phyloP scores from a whole-genome alignment of 2,329 filamentous ascomycete species.

The Xylaria sp. region DNA sequence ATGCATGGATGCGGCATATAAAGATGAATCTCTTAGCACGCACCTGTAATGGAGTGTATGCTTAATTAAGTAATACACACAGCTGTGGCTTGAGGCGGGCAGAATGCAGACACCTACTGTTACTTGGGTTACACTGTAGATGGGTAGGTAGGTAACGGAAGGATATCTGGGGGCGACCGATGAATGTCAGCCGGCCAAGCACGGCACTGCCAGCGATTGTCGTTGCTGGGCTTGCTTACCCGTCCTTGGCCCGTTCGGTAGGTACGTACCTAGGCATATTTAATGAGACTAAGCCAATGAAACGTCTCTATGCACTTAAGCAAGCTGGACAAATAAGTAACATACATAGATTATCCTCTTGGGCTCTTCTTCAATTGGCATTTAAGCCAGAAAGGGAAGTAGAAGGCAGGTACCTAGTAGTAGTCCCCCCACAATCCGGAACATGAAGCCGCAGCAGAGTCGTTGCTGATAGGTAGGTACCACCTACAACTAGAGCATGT shows the following conservation, averaged over 20 bases:
- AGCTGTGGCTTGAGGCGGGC: too few relatives aligned
- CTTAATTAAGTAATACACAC: too few relatives aligned
- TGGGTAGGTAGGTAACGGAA: too few relatives aligned
- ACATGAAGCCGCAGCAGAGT: background rate
- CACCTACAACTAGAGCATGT: too few relatives aligned
- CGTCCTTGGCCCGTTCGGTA: slow-evolving; percentile 14
- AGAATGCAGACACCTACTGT: too few relatives aligned
- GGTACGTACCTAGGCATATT: too few relatives aligned
- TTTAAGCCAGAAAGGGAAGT: background rate
- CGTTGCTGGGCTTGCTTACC: slow-evolving; percentile 2
- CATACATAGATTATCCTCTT: too few relatives aligned
- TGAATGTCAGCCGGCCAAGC: background rate
- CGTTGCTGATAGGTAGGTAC: too few relatives aligned
- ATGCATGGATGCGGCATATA: slow-evolving; percentile 13
- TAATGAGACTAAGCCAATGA: too few relatives aligned
- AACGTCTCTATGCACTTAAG: background rate
- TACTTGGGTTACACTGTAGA: too few relatives aligned
- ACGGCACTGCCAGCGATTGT: background rate
- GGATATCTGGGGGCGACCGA: background rate
- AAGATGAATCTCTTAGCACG: background rate
- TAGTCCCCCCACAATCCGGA: background rate
- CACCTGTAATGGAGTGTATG: too few relatives aligned
- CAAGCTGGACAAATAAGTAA: background rate
- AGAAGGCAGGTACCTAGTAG: background rate
- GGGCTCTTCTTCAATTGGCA: too few relatives aligned